Evolutionary conservation across 192 early-diverging fungal species (phyloP).

Genomic region (Pilaira anomala): DNA sequence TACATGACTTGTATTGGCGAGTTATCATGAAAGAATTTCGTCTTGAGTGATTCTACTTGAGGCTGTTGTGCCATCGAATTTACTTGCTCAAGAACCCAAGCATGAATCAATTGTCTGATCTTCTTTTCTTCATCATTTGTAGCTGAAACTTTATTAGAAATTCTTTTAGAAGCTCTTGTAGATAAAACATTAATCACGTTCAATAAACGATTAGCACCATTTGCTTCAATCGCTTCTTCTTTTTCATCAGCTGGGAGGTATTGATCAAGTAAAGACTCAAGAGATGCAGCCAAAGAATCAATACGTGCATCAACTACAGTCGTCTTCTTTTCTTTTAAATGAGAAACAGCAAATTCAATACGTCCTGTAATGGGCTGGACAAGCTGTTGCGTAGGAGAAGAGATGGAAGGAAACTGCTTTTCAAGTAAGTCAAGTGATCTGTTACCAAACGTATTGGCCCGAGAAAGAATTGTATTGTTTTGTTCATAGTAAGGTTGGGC

Average conservation of each 20-base stretch:
- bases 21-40: neutral
- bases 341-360: neutral
- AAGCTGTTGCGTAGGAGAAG: constrained; percentile 18
- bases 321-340: neutral
- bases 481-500: neutral
- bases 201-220: neutral
- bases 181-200: neutral
- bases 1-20: constrained; percentile 5
- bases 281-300: neutral
- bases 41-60: neutral
- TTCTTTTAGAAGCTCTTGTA: neutral
- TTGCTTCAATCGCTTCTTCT: neutral
- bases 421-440: constrained; percentile 18
- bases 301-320: constrained; percentile 1
- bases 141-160: neutral
- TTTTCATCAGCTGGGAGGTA: constrained; percentile 1
- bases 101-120: neutral
- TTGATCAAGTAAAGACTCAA: constrained; percentile 8
- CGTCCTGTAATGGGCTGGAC: constrained; percentile 3
- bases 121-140: constrained; percentile 10
- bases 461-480: neutral
- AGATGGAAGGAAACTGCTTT: constrained; percentile 15
- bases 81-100: constrained; percentile 7
- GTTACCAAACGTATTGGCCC: constrained; percentile 22
- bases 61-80: neutral